Evolutionary conservation across 129 eudicot species (phyloP), one percentile per base, ranked within the genome.

Genomic region (Artemisia tridentata): DNA sequence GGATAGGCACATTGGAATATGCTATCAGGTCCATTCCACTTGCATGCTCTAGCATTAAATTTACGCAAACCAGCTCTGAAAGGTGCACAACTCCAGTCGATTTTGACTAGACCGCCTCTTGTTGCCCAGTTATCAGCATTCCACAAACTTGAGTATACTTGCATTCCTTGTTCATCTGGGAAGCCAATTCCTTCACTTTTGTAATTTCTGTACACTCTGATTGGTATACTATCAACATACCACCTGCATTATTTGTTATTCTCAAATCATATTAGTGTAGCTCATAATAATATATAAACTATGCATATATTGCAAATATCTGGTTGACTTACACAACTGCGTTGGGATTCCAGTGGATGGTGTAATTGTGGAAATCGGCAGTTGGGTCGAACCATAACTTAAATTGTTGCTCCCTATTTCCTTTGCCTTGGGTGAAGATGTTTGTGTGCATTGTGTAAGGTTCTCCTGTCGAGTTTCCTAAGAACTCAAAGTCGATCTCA

Each of bases 101-200:
- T 88, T 65, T 83, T 85, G 15, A 78, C 84, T 9, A 71, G 69
- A 8, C 91, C 96, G 5, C 84, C 84, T 75, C 82, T 80, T 1
- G 91, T 88, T 43, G 96, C 96, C 88, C 91, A 88, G 55, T 79
- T 72, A 59, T 88, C 96, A 19, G 84, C 91, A 66, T 88, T 83
- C 96, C 96, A 88, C 4, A 85, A 68, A 83, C 88, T 88, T 19
- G 91, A 63, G 63, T 85, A 81, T 2, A 75, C 86, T 46, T 75
- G 75, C 96, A 88, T 85, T 31, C 83, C 85, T 79, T 85, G 96
- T 59, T 75, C 55, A 71, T 81, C 74, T n/a, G 95, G 91, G 77
- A 60, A 88, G 1, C 81, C 85, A 38, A 88, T 80, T 70, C 85
- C 85, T 25, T 77, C 48, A 70, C 56, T 76, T 64, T 72, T 55